Conservation (phyloP, 768 basidiomycete species). For the Amanita exitialis region DNA sequence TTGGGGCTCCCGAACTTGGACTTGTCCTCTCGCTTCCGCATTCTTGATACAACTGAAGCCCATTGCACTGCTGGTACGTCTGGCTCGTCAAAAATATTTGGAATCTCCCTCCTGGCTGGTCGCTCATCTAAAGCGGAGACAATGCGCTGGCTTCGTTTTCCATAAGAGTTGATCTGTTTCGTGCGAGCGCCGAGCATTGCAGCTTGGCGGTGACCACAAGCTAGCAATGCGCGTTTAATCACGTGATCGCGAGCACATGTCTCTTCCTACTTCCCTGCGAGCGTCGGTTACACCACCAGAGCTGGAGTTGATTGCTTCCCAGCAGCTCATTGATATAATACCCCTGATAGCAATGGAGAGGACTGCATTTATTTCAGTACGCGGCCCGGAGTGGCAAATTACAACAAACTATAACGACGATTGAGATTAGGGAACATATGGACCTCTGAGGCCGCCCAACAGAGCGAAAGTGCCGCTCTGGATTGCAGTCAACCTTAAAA, state of each 20-base stretch:
- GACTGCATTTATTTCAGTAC: conserved; percentile 86
- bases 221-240: conserved; percentile 17
- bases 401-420: conserved; percentile 9
- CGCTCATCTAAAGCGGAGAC: conserved; percentile 33
- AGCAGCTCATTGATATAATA: conserved; percentile 77
- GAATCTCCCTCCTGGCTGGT: conserved; percentile 17
- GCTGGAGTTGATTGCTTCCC: conserved; percentile 80
- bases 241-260: conserved; percentile 43
- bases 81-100: conserved; percentile 36
- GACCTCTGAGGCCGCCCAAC: conserved; percentile 83
- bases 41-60: conserved; percentile 29
- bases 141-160: conserved; percentile 52
- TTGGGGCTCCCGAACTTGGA: conserved; percentile 9
- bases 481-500: conserved; percentile 91
- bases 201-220: background rate
- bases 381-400: conserved; percentile 6
- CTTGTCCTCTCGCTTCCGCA: conserved; percentile 37
- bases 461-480: conserved; percentile 86
- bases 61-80: conserved; percentile 22
- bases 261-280: conserved; percentile 64
- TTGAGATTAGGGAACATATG: conserved; percentile 70
- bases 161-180: conserved; percentile 58
- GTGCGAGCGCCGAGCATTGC: conserved; percentile 52
- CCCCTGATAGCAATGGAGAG: conserved; percentile 86
- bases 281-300: conserved; percentile 74